Percentiles rank a stretch among this genome's conserved stretches.
Evolutionary conservation across 768 basidiomycete genomes (phyloP).

Genomic region (Trichaptum fuscoviolaceum): DNA sequence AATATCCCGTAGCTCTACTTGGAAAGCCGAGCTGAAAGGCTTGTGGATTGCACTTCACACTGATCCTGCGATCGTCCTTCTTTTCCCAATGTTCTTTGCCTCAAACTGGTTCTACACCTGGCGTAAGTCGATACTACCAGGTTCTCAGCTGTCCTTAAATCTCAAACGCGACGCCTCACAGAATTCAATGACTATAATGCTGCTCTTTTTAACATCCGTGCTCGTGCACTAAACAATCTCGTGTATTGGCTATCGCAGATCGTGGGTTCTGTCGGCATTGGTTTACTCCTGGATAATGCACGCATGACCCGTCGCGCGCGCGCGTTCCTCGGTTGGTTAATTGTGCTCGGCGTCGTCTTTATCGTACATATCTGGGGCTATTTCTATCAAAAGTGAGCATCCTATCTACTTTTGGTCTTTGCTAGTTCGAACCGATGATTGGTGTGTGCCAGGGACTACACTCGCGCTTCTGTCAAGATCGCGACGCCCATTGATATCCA

Average conservation of each 20-base stretch:
- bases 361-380: constrained; percentile 72
- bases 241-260: constrained; percentile 81
- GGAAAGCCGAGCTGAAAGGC: constrained; percentile 69
- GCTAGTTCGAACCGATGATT: background rate
- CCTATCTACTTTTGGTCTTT: background rate
- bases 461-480: constrained; percentile 41
- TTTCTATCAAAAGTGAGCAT: constrained; percentile 61
- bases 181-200: constrained; percentile 79
- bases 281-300: constrained; percentile 58
- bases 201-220: constrained; percentile 76
- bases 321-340: constrained; percentile 63
- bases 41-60: constrained; percentile 62
- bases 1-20: constrained; percentile 61
- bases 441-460: constrained; percentile 43
- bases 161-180: constrained; percentile 19
- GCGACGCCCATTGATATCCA: constrained; percentile 53
- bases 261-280: constrained; percentile 66
- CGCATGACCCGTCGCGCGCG: constrained; percentile 56
- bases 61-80: constrained; percentile 66
- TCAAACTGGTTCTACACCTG: constrained; percentile 86
- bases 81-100: constrained; percentile 84
- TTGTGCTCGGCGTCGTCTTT: constrained; percentile 61
- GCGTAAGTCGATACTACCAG: constrained; percentile 43
- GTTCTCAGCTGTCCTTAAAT: too few relatives aligned
- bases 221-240: constrained; percentile 70